Evolutionary conservation across 331 rosid genomes (phyloP), one percentile per base, ranked within the genome.

Genomic region (Dryas integrifolia): DNA sequence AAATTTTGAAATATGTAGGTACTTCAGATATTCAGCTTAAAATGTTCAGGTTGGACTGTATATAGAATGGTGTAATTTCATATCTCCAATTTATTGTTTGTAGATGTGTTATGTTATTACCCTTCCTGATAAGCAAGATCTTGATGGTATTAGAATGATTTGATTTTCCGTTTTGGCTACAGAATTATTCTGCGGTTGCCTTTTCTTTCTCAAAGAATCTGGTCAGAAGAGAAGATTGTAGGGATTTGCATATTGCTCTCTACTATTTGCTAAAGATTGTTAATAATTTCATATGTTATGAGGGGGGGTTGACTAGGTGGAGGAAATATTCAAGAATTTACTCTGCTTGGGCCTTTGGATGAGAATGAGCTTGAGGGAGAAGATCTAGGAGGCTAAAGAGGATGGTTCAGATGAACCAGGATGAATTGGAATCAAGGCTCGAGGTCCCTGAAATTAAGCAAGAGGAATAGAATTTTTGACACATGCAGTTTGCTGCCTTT

Each of bases 351-450:
- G 10, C 60, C 30, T 55, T 30, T 30, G 35, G 35, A 30, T 30
- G 35, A 30, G 35, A 30, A 30, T 30, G 35, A 30, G 35, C 35
- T 1, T 30, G 35, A 30, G 35, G 35, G 24, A 21, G 24, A 30
- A 30, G 35, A 30, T 30, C 35, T 1, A 30, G 35, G 35, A 30
- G 48, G 48, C 9, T 44, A 6, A 55, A 8, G 59, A 7, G 35
- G 6, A 55, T 7, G 59, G 59, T 55, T 55, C 24, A n/a, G 6
- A 53, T 53, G 59, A 7, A 7, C 59, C 59, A 53, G 13, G 24
- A 30, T 35, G 98, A 90, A 74, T 67, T 92, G 83, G 96, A 92
- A 78, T 88, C 89, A 61, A 87, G 60, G 80, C 82, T 92, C 81
- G 86, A 85, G 82, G 86, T 83, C 69, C 96, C 90, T 8, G 87